Conservation (phyloP, 306 rosid genomes). For the Prunus armeniaca region DNA sequence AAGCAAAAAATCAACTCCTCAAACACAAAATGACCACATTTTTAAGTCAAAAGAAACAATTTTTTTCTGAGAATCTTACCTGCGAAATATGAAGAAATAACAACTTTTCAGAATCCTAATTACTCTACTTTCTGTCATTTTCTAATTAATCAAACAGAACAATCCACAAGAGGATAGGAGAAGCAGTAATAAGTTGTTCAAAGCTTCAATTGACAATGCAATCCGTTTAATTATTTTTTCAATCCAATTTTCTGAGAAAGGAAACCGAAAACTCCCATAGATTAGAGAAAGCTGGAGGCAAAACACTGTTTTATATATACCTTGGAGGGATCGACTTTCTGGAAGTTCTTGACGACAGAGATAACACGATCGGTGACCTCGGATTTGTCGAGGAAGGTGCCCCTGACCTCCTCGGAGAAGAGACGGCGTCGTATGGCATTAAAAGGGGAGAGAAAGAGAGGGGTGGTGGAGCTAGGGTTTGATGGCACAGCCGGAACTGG, state of each 20-base stretch:
- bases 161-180: not conserved
- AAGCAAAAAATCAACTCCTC: not conserved
- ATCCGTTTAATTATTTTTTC: not conserved
- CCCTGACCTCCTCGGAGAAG: constrained; percentile 74
- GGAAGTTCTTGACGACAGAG: constrained; percentile 86
- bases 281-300: not conserved
- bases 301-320: constrained; percentile 21
- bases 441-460: constrained; percentile 27
- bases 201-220: not conserved
- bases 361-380: constrained; percentile 95
- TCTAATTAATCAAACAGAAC: not conserved
- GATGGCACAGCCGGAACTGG: constrained; percentile 41
- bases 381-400: constrained; percentile 82
- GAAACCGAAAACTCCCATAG: not conserved
- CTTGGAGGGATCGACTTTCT: constrained; percentile 91
- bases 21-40: not conserved
- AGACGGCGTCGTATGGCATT: constrained; percentile 47
- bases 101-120: too few species aligned
- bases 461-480: constrained; percentile 18
- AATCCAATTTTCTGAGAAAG: not conserved
- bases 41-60: not conserved
- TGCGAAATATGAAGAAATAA: too few species aligned
- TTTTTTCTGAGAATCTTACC: too few species aligned
- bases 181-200: not conserved
- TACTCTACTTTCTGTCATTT: not conserved